A percentile compares a stretch with the other conserved stretches of the same genome.
These are phyloP conservation scores for Ramaria sp. DNA, from an alignment of 768 basidiomycete genomes.

Conservation along the genomic window DNA sequence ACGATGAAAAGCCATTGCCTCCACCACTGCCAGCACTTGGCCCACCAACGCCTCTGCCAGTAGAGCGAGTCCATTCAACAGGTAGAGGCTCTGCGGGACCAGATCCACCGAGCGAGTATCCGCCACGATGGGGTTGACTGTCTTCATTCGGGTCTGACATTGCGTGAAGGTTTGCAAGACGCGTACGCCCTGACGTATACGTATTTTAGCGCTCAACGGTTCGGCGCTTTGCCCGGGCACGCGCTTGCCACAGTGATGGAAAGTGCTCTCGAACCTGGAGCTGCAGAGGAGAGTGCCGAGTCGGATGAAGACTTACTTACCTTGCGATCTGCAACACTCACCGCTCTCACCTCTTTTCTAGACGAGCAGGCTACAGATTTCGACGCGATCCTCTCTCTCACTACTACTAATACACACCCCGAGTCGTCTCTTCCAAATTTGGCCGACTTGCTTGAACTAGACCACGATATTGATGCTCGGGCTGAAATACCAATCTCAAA, in stretches of 20 bases:
- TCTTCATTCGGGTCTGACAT: slow-evolving; percentile 18
- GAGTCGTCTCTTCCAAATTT: not conserved
- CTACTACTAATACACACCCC: no score
- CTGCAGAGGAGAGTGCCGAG: no score
- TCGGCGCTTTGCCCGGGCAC: no score
- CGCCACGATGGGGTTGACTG: slow-evolving; percentile 17
- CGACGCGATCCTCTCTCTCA: not conserved
- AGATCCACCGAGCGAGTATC: slow-evolving; percentile 37
- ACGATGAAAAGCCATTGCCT: not conserved
- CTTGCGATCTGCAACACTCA: not conserved
- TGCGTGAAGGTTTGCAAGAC: not conserved
- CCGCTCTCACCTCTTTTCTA: slow-evolving; percentile 1
- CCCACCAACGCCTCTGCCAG: slow-evolving; percentile 19
- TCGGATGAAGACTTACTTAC: not conserved
- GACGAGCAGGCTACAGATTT: slow-evolving; percentile 1
- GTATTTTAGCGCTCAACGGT: no score
- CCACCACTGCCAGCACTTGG: slow-evolving; percentile 34
- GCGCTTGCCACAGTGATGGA: no score
- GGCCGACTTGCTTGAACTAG: not conserved
- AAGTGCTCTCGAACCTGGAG: no score
- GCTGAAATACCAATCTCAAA: no score
- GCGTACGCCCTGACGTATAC: not conserved
- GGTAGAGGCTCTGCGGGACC: slow-evolving; percentile 39
- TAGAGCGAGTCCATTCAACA: slow-evolving; percentile 26
- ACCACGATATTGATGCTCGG: no score